phyloP scores from a whole-genome alignment of 1,284 basidiomycete genomes.

The Ustilago hordei region DNA sequence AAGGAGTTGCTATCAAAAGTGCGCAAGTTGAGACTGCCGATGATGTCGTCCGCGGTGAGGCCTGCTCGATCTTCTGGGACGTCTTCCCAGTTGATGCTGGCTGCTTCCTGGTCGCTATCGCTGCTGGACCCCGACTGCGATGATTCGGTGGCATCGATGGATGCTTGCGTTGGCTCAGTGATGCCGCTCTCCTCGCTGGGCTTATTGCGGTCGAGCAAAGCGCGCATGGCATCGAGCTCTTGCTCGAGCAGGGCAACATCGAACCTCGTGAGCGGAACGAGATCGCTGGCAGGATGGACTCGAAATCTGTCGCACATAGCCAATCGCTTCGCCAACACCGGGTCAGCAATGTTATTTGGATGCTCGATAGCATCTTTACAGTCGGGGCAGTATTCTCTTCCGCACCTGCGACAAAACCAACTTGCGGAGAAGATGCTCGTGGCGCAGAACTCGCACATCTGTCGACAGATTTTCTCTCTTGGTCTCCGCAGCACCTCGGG shows the following conservation, averaged over 20 bases:
- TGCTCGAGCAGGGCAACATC: conserved; percentile 77
- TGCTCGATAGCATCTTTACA: conserved; percentile 78
- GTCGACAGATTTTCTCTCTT: conserved; percentile 46
- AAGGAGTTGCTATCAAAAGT: conserved; percentile 21
- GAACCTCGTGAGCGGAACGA: conserved; percentile 78
- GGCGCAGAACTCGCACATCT: conserved; percentile 81
- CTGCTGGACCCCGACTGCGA: not conserved
- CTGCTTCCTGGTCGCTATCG: not conserved
- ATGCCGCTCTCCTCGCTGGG: not conserved
- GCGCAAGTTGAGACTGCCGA: conserved; percentile 28
- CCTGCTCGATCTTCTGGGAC: conserved; percentile 16
- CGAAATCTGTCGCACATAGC: conserved; percentile 31
- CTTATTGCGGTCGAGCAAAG: conserved; percentile 44
- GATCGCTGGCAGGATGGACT: conserved; percentile 71
- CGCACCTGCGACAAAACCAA: conserved; percentile 90
- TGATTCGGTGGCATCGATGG: not conserved
- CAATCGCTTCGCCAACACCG: conserved; percentile 30
- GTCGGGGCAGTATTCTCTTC: conserved; percentile 86
- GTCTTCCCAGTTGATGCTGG: conserved; percentile 22
- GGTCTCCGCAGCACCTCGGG: conserved; percentile 25
- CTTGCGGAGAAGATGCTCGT: conserved; percentile 89
- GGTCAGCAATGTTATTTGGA: conserved; percentile 14
- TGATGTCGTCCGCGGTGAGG: conserved; percentile 26
- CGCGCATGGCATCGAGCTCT: conserved; percentile 76
- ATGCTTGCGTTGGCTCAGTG: not conserved